Evolutionary conservation across 495 filamentous ascomycete genomes (phyloP).

Genomic region (Darksidea phi): DNA sequence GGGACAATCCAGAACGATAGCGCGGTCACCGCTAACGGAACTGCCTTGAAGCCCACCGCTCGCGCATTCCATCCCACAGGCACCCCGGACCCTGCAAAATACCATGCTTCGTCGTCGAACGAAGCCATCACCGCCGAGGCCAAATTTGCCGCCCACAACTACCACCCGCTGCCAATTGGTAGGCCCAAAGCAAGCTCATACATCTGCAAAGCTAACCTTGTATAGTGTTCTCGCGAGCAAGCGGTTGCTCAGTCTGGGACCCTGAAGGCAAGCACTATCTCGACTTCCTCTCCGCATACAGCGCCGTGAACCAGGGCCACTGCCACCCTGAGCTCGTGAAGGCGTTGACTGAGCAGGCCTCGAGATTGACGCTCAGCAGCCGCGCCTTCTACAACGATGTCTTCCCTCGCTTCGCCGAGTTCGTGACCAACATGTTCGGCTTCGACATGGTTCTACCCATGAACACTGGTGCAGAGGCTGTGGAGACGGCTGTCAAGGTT

Average conservation of each 20-base stretch:
- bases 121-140: constrained; percentile 78
- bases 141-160: constrained; percentile 93
- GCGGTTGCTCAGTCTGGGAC: constrained; percentile 90
- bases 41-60: constrained; percentile 32
- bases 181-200: background rate
- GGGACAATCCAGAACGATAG: constrained; percentile 26
- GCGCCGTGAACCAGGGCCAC: constrained; percentile 97
- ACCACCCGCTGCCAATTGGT: constrained; percentile 86
- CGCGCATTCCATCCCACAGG: constrained; percentile 52
- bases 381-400: constrained; percentile 99
- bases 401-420: constrained; percentile 93
- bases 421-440: constrained; percentile 81
- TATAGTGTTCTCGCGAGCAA: constrained; percentile 57
- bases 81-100: constrained; percentile 50
- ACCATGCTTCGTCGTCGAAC: constrained; percentile 78
- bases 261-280: constrained; percentile 96
- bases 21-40: constrained; percentile 17
- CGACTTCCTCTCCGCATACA: constrained; percentile 97
- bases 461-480: constrained; percentile 99
- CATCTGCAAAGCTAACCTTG: constrained; percentile 36
- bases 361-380: constrained; percentile 86
- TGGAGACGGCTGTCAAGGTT: constrained; percentile 96
- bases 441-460: constrained; percentile 99
- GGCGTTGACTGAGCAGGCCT: constrained; percentile 85
- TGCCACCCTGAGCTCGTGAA: constrained; percentile 95